phyloP scores from a whole-genome alignment of 257 asterid genomes.

The Jaltomata sinuosa region DNA sequence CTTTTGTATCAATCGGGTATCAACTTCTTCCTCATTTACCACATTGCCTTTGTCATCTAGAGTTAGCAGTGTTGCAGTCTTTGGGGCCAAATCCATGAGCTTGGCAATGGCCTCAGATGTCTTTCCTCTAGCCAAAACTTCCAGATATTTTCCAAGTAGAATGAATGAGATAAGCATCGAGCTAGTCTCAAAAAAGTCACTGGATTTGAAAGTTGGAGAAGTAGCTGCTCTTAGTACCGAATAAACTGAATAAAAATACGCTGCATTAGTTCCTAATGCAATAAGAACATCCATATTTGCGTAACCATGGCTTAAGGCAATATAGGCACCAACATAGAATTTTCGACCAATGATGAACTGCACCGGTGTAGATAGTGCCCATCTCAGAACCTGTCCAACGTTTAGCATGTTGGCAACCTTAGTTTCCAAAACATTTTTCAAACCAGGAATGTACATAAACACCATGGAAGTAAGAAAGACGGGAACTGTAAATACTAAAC shows the following conservation, averaged over 20 bases:
- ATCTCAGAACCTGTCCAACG: conserved; percentile 32
- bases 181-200: conserved; percentile 64
- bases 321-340: conserved; percentile 53
- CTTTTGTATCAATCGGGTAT: conserved; percentile 41
- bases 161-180: conserved; percentile 63
- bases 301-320: conserved; percentile 35
- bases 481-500: conserved; percentile 47
- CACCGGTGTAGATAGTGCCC: conserved; percentile 52
- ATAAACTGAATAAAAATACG: conserved; percentile 58
- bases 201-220: conserved; percentile 33
- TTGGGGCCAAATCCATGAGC: conserved; percentile 58
- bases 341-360: conserved; percentile 58
- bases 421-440: conserved; percentile 27
- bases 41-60: conserved; percentile 29
- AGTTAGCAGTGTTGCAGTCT: conserved; percentile 32
- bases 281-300: conserved; percentile 73
- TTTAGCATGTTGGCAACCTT: conserved; percentile 43
- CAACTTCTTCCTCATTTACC: conserved; percentile 47
- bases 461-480: conserved; percentile 57
- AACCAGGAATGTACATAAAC: conserved; percentile 52
- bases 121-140: conserved; percentile 60
- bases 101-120: conserved; percentile 66
- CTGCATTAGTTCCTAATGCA: conserved; percentile 60
- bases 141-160: conserved; percentile 56
- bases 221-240: conserved; percentile 44